These are phyloP conservation scores for Actinomortierella ambigua DNA, from an alignment of 371 early-diverging fungal genomes.

Conservation along the genomic window DNA sequence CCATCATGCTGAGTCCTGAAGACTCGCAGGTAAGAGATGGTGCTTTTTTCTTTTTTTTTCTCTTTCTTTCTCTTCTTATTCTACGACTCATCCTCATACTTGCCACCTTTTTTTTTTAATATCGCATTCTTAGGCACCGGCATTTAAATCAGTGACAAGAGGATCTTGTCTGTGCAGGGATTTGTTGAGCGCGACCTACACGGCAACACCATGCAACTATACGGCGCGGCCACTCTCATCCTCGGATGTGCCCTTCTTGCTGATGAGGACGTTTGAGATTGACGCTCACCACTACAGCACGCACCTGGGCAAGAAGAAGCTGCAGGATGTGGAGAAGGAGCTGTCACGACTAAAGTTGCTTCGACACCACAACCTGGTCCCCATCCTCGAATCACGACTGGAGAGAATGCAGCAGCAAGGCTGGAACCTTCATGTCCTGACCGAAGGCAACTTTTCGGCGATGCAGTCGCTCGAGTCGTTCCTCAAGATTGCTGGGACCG, in stretches of 20 bases:
- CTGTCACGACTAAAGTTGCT: constrained; percentile 59
- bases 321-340: constrained; percentile 67
- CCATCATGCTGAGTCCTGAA: constrained; percentile 52
- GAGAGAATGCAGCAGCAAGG: constrained; percentile 51
- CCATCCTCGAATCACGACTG: constrained; percentile 60
- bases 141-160: constrained; percentile 35
- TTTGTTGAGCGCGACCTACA: constrained; percentile 33
- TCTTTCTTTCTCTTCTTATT: not conserved
- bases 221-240: constrained; percentile 29
- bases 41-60: not conserved
- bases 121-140: constrained; percentile 23
- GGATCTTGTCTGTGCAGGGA: constrained; percentile 40
- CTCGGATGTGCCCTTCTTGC: constrained; percentile 37
- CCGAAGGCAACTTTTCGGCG: constrained; percentile 54
- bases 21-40: constrained; percentile 44
- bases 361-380: constrained; percentile 58
- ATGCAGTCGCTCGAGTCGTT: constrained; percentile 57
- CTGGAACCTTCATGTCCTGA: constrained; percentile 63
- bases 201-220: constrained; percentile 38
- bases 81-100: not conserved
- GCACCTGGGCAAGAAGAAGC: constrained; percentile 57
- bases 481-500: constrained; percentile 39
- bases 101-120: not conserved
- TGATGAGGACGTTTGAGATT: constrained; percentile 40
- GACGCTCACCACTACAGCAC: constrained; percentile 36